Percentiles rank a stretch among this genome's conserved stretches.
These are phyloP conservation scores for Clitoria ternatea DNA, from an alignment of 306 rosid genomes.

Conservation along the genomic window DNA sequence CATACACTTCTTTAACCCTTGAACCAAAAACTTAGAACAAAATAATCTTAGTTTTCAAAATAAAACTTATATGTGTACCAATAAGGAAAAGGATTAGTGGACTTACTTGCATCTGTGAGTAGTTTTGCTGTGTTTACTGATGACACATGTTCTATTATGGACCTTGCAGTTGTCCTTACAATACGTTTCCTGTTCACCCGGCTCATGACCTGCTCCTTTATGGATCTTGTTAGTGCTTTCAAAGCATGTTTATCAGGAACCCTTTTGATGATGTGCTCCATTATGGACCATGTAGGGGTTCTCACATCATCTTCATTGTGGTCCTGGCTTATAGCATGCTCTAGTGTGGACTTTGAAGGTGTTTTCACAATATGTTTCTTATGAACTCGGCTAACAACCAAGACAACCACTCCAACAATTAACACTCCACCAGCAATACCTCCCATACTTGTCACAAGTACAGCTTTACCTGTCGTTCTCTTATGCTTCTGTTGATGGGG, in stretches of 20 bases:
- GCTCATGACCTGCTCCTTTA: conserved; percentile 30
- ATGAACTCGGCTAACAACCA: conserved; percentile 38
- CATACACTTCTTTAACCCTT: background rate
- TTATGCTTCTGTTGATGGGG: conserved; percentile 38
- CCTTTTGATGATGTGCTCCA: conserved; percentile 29
- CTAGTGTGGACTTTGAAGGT: conserved; percentile 18
- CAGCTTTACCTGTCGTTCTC: conserved; percentile 30
- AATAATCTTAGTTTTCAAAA: background rate
- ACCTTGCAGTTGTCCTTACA: conserved; percentile 31
- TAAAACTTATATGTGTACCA: background rate
- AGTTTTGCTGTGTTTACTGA: conserved; percentile 68
- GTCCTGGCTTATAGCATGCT: conserved; percentile 12
- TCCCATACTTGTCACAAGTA: conserved; percentile 53
- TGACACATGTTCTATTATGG: conserved; percentile 55
- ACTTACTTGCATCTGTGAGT: conserved; percentile 92
- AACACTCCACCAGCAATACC: conserved; percentile 46
- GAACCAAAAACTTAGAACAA: background rate
- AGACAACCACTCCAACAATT: conserved; percentile 53
- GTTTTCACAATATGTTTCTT: conserved; percentile 28
- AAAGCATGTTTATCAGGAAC: conserved; percentile 34
- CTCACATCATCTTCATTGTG: conserved; percentile 23
- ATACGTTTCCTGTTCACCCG: background rate
- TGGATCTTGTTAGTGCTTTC: conserved; percentile 30
- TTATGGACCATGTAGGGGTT: conserved; percentile 24
- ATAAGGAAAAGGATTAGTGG: conserved; percentile 22